phyloP scores from a whole-genome alignment of 2,329 filamentous ascomycete genomes.

The Phyllachora maydis region DNA sequence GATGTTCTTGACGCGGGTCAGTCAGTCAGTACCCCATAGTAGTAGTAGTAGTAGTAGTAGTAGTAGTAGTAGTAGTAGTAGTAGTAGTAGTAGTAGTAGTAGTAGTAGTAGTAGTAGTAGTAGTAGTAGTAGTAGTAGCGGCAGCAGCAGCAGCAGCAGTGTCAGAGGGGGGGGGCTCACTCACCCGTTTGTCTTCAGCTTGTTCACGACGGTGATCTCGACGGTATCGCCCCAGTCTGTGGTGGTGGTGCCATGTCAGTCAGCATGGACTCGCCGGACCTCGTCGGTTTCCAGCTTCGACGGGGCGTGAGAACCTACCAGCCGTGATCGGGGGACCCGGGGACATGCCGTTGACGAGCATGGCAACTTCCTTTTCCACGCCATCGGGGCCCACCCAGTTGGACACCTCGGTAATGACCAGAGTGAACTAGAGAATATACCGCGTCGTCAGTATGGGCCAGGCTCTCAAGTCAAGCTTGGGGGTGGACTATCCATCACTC shows the following conservation, averaged over 20 bases:
- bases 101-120: too few species aligned
- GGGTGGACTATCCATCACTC: constrained; percentile 5
- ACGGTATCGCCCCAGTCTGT: constrained; percentile 1
- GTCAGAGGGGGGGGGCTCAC: background rate
- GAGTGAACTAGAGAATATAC: constrained; percentile 5
- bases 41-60: too few species aligned
- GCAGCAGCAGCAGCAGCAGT: background rate
- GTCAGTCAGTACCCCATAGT: too few species aligned
- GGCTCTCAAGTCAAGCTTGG: background rate
- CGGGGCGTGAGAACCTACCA: too few species aligned
- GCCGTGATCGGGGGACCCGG: too few species aligned
- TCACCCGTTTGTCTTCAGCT: background rate
- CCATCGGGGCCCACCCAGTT: constrained; percentile 11
- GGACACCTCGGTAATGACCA: constrained; percentile 9
- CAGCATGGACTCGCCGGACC: too few species aligned
- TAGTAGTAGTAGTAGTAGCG: too few species aligned
- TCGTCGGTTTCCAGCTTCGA: too few species aligned
- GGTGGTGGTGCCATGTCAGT: too few species aligned
- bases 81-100: too few species aligned
- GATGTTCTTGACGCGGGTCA: constrained; percentile 11
- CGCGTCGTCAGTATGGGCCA: constrained; percentile 1
- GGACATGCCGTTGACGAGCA: constrained; percentile 27
- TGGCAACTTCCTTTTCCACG: constrained; percentile 10
- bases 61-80: too few species aligned
- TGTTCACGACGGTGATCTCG: background rate